Conservation (phyloP, 495 filamentous ascomycete species). For the Aspergillus haitiensis region DNA sequence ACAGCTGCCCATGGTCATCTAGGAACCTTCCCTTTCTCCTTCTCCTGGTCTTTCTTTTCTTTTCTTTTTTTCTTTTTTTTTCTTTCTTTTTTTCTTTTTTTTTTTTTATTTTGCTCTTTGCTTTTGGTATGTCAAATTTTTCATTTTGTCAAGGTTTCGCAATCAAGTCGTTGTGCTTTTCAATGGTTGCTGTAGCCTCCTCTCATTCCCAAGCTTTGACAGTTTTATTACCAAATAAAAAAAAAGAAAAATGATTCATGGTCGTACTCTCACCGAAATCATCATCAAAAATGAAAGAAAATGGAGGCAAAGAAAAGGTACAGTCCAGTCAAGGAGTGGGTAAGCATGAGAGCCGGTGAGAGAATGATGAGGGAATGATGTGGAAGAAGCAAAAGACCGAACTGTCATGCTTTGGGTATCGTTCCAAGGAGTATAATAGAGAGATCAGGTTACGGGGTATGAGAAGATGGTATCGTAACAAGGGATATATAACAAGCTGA, state of each 20-base stretch:
- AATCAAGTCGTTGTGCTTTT: slow-evolving; percentile 7
- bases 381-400: no score
- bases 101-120: neutral
- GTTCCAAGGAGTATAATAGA: slow-evolving; percentile 1
- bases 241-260: slow-evolving; percentile 16
- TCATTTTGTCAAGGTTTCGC: slow-evolving; percentile 5
- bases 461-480: slow-evolving; percentile 2
- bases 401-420: slow-evolving; percentile 12
- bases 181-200: slow-evolving; percentile 5
- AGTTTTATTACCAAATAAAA: slow-evolving; percentile 10
- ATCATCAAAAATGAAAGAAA: slow-evolving; percentile 9
- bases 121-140: neutral
- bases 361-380: no score
- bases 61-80: neutral
- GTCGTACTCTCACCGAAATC: slow-evolving; percentile 13
- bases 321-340: slow-evolving; percentile 8
- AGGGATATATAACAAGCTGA: neutral
- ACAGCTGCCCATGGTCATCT: no score
- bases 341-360: neutral
- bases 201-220: slow-evolving; percentile 19
- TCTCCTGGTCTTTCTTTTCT: no score
- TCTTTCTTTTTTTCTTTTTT: neutral
- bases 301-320: no score
- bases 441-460: neutral
- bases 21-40: no score